Conservation (phyloP, 108 stramenopile species). For the Skeletonema tropicum region DNA sequence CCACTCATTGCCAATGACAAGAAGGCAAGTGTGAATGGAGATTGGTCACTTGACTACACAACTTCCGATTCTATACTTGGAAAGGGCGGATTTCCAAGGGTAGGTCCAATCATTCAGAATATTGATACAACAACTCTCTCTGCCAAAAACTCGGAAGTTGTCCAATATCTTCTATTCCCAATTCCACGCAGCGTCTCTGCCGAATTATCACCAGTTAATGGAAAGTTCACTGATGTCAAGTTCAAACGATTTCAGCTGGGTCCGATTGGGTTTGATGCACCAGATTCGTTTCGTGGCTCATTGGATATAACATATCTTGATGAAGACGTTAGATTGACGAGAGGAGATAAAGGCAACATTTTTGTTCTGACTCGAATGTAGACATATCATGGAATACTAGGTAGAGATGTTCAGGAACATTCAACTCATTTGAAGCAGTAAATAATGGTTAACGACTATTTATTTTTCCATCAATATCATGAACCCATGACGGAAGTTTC, state of each 20-base stretch:
- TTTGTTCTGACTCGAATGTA: conserved; percentile 61
- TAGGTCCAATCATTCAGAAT: conserved; percentile 55
- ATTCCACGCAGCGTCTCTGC: conserved; percentile 54
- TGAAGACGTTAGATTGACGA: conserved; percentile 54
- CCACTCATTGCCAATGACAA: conserved; percentile 24
- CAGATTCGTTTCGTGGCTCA: conserved; percentile 53
- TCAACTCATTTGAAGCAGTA: background rate
- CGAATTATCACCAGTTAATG: conserved; percentile 47
- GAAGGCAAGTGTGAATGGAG: conserved; percentile 48
- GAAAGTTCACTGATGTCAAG: conserved; percentile 52
- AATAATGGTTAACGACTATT: background rate
- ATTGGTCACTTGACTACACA: conserved; percentile 61
- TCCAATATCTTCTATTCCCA: conserved; percentile 42
- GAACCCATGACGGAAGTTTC: conserved; percentile 22
- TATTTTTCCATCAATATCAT: background rate
- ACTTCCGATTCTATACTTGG: conserved; percentile 57
- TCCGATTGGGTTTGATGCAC: conserved; percentile 59
- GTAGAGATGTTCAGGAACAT: background rate
- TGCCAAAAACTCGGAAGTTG: conserved; percentile 58
- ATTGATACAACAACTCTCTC: conserved; percentile 50
- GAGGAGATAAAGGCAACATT: conserved; percentile 68
- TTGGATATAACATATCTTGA: conserved; percentile 66
- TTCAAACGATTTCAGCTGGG: conserved; percentile 58
- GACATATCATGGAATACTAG: background rate
- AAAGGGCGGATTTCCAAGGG: conserved; percentile 47